Evolutionary conservation across 768 basidiomycete genomes (phyloP).

Genomic region (Solioccasus polychromus): DNA sequence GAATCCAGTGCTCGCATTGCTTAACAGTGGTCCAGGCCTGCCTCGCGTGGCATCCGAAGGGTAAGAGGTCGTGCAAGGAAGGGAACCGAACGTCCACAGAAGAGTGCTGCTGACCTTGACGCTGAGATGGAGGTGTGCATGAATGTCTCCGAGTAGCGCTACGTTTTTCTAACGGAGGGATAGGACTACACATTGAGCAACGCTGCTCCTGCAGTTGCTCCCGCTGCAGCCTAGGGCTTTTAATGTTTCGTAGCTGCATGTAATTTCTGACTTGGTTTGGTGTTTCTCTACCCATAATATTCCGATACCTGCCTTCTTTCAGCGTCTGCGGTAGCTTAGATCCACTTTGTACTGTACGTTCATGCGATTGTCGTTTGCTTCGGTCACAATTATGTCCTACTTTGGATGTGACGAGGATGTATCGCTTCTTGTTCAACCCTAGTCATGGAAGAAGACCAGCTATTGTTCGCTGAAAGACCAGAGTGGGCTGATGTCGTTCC

Average conservation of each 20-base stretch:
- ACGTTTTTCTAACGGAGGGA: neutral
- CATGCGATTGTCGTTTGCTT: too few species aligned
- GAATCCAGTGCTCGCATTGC: neutral
- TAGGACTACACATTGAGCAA: slow-evolving; percentile 71
- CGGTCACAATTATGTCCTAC: too few species aligned
- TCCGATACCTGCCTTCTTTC: slow-evolving; percentile 19
- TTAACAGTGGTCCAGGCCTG: slow-evolving; percentile 25
- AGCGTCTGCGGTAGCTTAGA: slow-evolving; percentile 21
- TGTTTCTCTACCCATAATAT: slow-evolving; percentile 18
- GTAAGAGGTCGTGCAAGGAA: slow-evolving; percentile 45
- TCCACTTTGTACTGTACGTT: slow-evolving; percentile 21
- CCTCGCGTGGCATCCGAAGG: slow-evolving; percentile 45
- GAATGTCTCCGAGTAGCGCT: neutral
- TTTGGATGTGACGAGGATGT: neutral
- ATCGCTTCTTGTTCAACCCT: neutral
- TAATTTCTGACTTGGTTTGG: neutral
- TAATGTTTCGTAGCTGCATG: slow-evolving; percentile 5
- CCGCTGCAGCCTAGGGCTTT: slow-evolving; percentile 32
- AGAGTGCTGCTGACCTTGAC: slow-evolving; percentile 88
- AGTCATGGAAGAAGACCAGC: slow-evolving; percentile 14
- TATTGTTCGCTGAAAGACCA: slow-evolving; percentile 56
- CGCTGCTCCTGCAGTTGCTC: slow-evolving; percentile 44
- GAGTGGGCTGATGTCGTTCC: slow-evolving; percentile 84
- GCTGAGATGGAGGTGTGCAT: slow-evolving; percentile 93
- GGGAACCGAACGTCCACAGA: slow-evolving; percentile 57